Evolutionary conservation across 2,329 filamentous ascomycete genomes (phyloP).

Genomic region (Pseudogymnoascus sp.): DNA sequence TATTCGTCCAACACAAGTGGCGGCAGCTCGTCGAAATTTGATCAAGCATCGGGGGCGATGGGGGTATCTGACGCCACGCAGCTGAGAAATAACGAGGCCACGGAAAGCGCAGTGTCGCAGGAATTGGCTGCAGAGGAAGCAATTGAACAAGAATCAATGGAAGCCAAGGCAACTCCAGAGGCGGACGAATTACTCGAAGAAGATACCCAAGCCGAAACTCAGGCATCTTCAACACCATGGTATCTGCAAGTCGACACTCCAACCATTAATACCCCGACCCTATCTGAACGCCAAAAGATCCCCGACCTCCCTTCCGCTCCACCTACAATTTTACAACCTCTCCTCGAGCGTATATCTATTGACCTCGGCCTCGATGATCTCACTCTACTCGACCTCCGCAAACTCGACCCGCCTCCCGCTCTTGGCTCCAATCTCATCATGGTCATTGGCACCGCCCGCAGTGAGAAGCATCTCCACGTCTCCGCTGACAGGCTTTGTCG

Average conservation of each 20-base stretch:
- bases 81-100: background rate
- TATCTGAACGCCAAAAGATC: constrained; percentile 48
- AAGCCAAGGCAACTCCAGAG: constrained; percentile 14
- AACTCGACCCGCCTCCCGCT: constrained; percentile 77
- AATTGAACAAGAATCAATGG: constrained; percentile 16
- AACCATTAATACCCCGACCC: constrained; percentile 29
- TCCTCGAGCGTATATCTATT: constrained; percentile 73
- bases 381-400: constrained; percentile 71
- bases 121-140: background rate
- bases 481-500: constrained; percentile 83
- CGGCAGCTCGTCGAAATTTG: background rate
- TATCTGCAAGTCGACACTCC: constrained; percentile 68
- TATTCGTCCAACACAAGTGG: background rate
- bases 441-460: constrained; percentile 85
- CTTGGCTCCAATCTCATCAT: constrained; percentile 85
- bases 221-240: constrained; percentile 54
- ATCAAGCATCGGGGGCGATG: background rate
- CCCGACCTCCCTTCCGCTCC: constrained; percentile 52
- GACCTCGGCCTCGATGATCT: constrained; percentile 83
- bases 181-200: constrained; percentile 6
- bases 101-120: background rate
- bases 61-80: background rate
- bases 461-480: constrained; percentile 87
- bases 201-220: background rate
- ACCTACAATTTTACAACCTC: constrained; percentile 61